phyloP scores from a whole-genome alignment of 2,329 filamentous ascomycete genomes.

The Diaporthe batatas region DNA sequence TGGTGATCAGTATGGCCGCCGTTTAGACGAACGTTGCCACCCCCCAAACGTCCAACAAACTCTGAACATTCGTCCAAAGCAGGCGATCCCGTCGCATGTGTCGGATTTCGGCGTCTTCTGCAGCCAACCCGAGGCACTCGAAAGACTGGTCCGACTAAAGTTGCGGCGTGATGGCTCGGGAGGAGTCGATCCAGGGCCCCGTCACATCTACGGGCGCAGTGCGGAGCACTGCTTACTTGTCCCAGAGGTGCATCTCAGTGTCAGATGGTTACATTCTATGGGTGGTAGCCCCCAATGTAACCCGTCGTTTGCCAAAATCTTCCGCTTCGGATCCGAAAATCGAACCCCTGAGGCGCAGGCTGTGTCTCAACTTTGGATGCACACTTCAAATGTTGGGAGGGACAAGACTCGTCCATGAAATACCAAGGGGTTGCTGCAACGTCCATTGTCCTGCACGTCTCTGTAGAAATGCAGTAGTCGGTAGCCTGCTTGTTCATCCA shows the following conservation, averaged over 20 bases:
- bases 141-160: neutral
- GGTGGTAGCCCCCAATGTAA: neutral
- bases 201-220: conserved; percentile 2
- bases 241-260: neutral
- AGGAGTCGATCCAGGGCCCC: neutral
- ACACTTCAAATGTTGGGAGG: neutral
- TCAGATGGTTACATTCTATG: conserved; percentile 20
- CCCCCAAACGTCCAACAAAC: neutral
- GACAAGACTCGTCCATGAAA: neutral
- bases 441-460: neutral
- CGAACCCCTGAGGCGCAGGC: neutral
- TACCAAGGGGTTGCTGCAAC: neutral
- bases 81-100: neutral
- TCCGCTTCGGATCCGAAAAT: neutral
- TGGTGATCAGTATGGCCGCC: neutral
- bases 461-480: too few species aligned
- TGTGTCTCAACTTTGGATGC: neutral
- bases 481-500: neutral
- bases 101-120: neutral
- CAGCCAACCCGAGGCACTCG: neutral
- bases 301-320: neutral
- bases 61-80: neutral
- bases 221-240: neutral
- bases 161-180: neutral
- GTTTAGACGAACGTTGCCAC: neutral